A percentile compares a stretch with the other conserved stretches of the same genome.
Evolutionary conservation across 495 filamentous ascomycete species (phyloP).

Genomic region (Penicillium waksmanii): DNA sequence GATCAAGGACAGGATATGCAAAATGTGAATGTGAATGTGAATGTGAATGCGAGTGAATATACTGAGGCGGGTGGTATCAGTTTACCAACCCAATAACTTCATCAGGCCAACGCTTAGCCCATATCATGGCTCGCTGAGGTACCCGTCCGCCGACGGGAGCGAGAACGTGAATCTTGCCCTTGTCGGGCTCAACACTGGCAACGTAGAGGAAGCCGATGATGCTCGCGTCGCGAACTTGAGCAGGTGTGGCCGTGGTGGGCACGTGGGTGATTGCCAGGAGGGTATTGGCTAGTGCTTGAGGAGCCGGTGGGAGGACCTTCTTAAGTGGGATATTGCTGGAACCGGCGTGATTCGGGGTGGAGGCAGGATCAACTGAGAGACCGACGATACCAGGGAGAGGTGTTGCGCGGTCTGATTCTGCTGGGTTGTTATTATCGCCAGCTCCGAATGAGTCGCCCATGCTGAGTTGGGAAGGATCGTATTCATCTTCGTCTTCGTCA

Average conservation of each 20-base stretch:
- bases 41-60: neutral
- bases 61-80: slow-evolving; percentile 15
- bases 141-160: slow-evolving; percentile 79
- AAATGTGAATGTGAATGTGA: neutral
- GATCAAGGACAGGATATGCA: slow-evolving; percentile 2
- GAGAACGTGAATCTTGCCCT: slow-evolving; percentile 77
- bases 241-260: slow-evolving; percentile 62
- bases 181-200: slow-evolving; percentile 83
- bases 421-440: slow-evolving; percentile 33
- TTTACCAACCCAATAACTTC: slow-evolving; percentile 55
- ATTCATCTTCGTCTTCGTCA: slow-evolving; percentile 52
- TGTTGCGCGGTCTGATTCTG: slow-evolving; percentile 25
- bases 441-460: slow-evolving; percentile 40
- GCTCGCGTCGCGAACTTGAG: slow-evolving; percentile 78
- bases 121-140: slow-evolving; percentile 76
- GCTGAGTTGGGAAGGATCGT: slow-evolving; percentile 47
- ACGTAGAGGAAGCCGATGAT: slow-evolving; percentile 94
- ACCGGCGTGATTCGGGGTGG: neutral
- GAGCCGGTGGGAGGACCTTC: slow-evolving; percentile 41
- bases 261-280: slow-evolving; percentile 82
- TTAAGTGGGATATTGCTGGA: slow-evolving; percentile 39
- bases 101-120: slow-evolving; percentile 56
- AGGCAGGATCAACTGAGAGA: slow-evolving; percentile 19
- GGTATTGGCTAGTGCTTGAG: slow-evolving; percentile 53
- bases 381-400: slow-evolving; percentile 31